Conservation (phyloP, 768 basidiomycete species). For the Botryobasidium botryosum region DNA sequence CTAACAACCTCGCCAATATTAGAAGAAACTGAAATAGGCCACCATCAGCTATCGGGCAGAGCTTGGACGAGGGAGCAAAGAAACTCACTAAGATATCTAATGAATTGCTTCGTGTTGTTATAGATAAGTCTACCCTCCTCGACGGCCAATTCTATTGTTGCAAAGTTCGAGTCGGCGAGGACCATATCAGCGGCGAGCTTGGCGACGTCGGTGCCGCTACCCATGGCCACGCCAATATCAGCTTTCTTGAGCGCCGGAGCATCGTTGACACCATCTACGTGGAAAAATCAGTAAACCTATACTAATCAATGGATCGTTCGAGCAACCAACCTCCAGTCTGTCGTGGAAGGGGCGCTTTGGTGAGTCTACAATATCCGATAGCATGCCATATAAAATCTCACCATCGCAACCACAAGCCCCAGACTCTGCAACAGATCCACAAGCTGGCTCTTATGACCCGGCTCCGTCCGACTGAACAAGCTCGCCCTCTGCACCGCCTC, state of each 20-base stretch:
- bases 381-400: too few relatives aligned
- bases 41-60: slow-evolving; percentile 2
- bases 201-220: slow-evolving; percentile 95
- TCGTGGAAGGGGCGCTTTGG: neutral
- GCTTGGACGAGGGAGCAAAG: neutral
- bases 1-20: slow-evolving; percentile 15
- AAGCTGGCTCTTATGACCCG: slow-evolving; percentile 84
- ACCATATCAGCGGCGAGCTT: slow-evolving; percentile 99
- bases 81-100: slow-evolving; percentile 76
- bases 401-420: slow-evolving; percentile 94
- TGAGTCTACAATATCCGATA: neutral
- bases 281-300: slow-evolving; percentile 8
- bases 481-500: slow-evolving; percentile 73
- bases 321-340: slow-evolving; percentile 2
- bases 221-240: slow-evolving; percentile 98
- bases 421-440: slow-evolving; percentile 86
- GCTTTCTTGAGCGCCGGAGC: slow-evolving; percentile 94
- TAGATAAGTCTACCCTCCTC: slow-evolving; percentile 97
- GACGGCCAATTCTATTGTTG: slow-evolving; percentile 89
- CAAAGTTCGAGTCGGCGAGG: slow-evolving; percentile 90
- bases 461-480: slow-evolving; percentile 88
- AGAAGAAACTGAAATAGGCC: slow-evolving; percentile 12
- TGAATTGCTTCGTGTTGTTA: slow-evolving; percentile 99
- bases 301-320: neutral
- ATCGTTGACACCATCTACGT: slow-evolving; percentile 96